These are phyloP conservation scores for Acer yangbiense DNA, from an alignment of 345 rosid species.

Conservation along the genomic window DNA sequence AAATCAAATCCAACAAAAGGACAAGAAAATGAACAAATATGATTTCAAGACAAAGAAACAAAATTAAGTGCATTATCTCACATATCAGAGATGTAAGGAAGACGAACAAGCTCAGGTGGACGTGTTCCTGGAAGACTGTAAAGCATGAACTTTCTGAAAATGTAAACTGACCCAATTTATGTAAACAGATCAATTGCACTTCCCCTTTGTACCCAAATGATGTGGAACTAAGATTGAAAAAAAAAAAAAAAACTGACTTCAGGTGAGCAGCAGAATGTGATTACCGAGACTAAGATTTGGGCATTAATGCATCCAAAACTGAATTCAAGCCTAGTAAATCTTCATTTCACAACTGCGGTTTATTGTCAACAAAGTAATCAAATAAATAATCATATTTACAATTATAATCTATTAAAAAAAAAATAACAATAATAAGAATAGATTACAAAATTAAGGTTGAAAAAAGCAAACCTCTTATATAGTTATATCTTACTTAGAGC, in stretches of 20 bases:
- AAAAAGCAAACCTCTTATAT: neutral
- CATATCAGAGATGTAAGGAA: too few relatives aligned
- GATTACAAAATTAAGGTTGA: neutral
- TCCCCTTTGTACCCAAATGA: neutral
- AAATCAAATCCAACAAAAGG: too few relatives aligned
- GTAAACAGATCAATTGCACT: neutral
- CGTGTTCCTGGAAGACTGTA: too few relatives aligned
- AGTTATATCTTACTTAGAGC: neutral
- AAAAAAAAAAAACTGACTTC: neutral
- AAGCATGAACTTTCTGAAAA: too few relatives aligned
- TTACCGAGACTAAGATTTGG: neutral
- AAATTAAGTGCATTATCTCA: too few relatives aligned
- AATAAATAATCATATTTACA: neutral
- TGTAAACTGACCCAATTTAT: too few relatives aligned
- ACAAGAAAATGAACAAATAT: too few relatives aligned
- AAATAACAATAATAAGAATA: neutral
- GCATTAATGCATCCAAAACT: neutral
- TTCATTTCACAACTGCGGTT: neutral
- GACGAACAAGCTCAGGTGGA: too few relatives aligned
- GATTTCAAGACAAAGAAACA: too few relatives aligned
- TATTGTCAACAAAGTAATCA: neutral
- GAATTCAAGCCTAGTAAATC: neutral
- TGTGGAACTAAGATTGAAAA: neutral
- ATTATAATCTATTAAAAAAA: neutral
- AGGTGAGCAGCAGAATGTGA: neutral